A percentile compares a stretch with the other conserved stretches of the same genome.
phyloP scores from a whole-genome alignment of 306 rosid genomes.

The Fragaria ananassa region DNA sequence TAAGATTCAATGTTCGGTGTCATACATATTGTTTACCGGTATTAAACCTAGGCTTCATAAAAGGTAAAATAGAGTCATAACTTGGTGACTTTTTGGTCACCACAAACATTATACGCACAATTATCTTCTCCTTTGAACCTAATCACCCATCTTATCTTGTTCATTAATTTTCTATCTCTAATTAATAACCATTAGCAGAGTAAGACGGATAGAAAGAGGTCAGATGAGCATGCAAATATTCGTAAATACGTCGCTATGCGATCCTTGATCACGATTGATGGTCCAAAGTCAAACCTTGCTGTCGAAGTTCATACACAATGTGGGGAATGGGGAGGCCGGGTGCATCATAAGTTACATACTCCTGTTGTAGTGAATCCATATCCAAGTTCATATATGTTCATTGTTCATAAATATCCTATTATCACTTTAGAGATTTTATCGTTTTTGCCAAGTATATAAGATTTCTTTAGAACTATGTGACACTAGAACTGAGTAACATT shows the following conservation, averaged over 20 bases:
- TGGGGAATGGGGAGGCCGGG: neutral
- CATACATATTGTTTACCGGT: rapidly evolving
- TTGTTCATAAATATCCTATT: neutral
- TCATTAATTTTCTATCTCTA: neutral
- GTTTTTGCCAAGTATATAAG: neutral
- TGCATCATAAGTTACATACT: neutral
- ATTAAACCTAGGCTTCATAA: neutral
- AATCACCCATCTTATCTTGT: neutral
- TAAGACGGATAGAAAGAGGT: neutral
- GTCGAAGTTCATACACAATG: slow-evolving; percentile 7
- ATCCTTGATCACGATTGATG: neutral
- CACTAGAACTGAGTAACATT: no score
- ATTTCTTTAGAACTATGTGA: no score
- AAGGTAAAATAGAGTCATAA: neutral
- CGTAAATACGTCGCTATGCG: neutral
- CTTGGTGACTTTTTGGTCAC: neutral
- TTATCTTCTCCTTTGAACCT: neutral
- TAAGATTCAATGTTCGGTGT: rapidly evolving
- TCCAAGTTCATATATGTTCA: neutral
- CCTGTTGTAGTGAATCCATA: neutral
- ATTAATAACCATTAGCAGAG: neutral
- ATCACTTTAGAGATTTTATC: neutral
- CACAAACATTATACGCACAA: neutral
- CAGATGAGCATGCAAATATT: neutral
- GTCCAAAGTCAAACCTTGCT: neutral